Conservation (phyloP, 169 alveolate genomes). For the Toxoplasma gondii region DNA sequence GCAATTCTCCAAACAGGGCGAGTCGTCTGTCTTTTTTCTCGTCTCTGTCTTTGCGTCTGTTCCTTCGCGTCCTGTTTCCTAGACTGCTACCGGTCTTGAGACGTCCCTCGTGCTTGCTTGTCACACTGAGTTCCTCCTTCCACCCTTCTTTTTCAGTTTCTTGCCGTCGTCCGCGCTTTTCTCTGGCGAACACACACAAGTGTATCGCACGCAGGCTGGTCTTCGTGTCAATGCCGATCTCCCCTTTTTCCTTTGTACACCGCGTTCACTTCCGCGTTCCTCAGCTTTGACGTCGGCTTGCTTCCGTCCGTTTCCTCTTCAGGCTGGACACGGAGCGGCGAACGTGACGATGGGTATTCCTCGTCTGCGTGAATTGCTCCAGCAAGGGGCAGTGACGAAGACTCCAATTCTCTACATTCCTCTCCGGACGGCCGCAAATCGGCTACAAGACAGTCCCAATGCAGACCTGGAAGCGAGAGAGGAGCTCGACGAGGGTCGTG, state of each 20-base stretch:
- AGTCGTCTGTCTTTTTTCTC: too few relatives aligned
- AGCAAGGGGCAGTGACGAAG: constrained; percentile 67
- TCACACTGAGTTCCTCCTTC: too few relatives aligned
- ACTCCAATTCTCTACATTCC: constrained; percentile 48
- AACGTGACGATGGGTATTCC: constrained; percentile 99
- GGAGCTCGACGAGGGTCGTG: not conserved
- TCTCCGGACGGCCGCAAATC: not conserved
- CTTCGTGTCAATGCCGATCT: not conserved
- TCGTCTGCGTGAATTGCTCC: constrained; percentile 96
- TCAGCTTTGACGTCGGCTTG: not conserved
- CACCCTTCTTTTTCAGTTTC: too few relatives aligned
- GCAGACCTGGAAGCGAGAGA: not conserved
- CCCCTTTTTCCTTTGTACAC: not conserved
- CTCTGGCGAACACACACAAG: too few relatives aligned
- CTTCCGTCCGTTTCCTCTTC: not conserved
- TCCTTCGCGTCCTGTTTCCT: too few relatives aligned
- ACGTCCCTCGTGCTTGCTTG: too few relatives aligned
- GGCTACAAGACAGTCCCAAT: not conserved
- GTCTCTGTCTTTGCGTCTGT: too few relatives aligned
- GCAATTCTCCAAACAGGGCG: too few relatives aligned
- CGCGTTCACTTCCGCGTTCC: not conserved
- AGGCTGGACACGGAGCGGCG: constrained; percentile 94
- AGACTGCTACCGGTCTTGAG: too few relatives aligned
- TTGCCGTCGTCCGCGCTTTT: too few relatives aligned
- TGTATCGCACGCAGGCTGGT: not conserved